Base-by-base conservation (phyloP, 1,284 basidiomycete genomes). In the Sporisorium sorghi region DNA sequence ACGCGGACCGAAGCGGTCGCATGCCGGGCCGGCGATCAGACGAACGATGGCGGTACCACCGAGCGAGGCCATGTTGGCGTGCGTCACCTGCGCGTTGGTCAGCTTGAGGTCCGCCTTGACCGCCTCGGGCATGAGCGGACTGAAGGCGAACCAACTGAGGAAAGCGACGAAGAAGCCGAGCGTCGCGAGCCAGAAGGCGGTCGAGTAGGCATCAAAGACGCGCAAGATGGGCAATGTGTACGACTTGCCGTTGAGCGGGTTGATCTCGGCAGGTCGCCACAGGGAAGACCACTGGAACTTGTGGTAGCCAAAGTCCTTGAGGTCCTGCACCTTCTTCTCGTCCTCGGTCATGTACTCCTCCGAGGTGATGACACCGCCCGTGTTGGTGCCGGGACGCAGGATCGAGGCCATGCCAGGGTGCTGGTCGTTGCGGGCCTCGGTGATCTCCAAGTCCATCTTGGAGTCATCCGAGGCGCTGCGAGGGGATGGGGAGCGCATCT, bases 111-210 rank as follows among this genome's bases (percentile, higher is more conserved):
- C 90, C 7, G 77, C 73, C 65, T 87, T 88, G 81, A 91, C 89
- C 5, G 87, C 89, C 40, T 90, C 88, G 0, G 89, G 88, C 46
- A 90, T 87, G 11, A 91, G 86, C 0, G 89, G 89, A 17, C 89
- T 86, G 78, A 90, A 90, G 0, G 89, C 89, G 67, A 90, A 91
- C 90, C 90, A 91, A 15, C 89, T 88, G 21, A 89, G 79, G 71
- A 85, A 85, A 15, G 87, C 87, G 5, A 86, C 82, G 72, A 87
- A 87, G 82, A 86, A 88, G 33, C 84, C 78, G 12, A 87, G 81
- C 86, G 87, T 89, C 19, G 89, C 85, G 5, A 67, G 33, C 69
- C 66, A 77, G 72, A 72, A 89, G 52, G 87, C 87, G 33, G 86
- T 85, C 5, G 87, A 84, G 76, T 90, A 89, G 5, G 87, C 86